These are phyloP conservation scores for Cladophialophora exuberans DNA, from an alignment of 2,329 filamentous ascomycete species.

Conservation along the genomic window DNA sequence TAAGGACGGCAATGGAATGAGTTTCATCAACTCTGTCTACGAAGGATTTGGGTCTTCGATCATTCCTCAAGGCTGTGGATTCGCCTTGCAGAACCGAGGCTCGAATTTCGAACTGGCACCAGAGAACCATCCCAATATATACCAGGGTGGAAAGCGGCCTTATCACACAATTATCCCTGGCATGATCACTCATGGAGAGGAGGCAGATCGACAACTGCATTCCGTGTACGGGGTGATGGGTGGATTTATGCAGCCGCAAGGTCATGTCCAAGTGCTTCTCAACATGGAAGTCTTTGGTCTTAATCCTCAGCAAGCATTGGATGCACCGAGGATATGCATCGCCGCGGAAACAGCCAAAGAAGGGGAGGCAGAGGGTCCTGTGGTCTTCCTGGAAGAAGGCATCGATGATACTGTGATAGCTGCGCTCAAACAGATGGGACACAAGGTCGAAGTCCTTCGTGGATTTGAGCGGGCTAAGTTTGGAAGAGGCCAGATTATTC, in stretches of 20 bases:
- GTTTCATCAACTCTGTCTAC: conserved; percentile 97
- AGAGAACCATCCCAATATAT: conserved; percentile 73
- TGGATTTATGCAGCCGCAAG: conserved; percentile 97
- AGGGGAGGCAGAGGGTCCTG: conserved; percentile 13
- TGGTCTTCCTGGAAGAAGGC: conserved; percentile 80
- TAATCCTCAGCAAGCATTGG: conserved; percentile 83
- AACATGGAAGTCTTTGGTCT: conserved; percentile 84
- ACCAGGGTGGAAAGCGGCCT: conserved; percentile 81
- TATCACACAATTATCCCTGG: conserved; percentile 99
- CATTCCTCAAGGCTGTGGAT: conserved; percentile 82
- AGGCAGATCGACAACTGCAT: conserved; percentile 70
- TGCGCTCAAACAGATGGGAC: conserved; percentile 70
- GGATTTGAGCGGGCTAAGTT: conserved; percentile 70
- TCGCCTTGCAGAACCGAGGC: conserved; percentile 92
- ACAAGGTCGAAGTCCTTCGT: conserved; percentile 70
- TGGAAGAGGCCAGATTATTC: conserved; percentile 84
- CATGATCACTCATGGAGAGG: conserved; percentile 70
- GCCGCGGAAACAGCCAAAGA: conserved; percentile 66
- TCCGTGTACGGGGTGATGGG: conserved; percentile 96
- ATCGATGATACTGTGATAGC: conserved; percentile 70
- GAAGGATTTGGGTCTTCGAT: conserved; percentile 83
- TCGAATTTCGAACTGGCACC: conserved; percentile 74
- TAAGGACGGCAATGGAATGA: conserved; percentile 81
- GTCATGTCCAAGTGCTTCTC: conserved; percentile 88
- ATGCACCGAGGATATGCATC: conserved; percentile 89